Conservation (phyloP, 495 filamentous ascomycete genomes). For the Aspergillus carlsbadensis region DNA sequence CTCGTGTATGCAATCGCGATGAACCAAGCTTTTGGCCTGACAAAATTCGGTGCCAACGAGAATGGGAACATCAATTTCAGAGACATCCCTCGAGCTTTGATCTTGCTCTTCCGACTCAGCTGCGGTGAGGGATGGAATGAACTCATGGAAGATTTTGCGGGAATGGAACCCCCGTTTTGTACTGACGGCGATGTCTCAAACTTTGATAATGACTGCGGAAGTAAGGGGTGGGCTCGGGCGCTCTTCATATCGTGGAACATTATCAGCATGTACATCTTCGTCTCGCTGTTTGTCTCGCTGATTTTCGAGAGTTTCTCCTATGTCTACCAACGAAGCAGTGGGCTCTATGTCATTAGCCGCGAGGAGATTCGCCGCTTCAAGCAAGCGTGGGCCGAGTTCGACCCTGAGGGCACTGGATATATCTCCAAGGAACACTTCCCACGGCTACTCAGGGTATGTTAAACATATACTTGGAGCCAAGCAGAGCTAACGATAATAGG, state of each 20-base stretch:
- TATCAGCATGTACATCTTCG: constrained; percentile 99
- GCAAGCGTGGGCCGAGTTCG: constrained; percentile 94
- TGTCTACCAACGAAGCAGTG: constrained; percentile 92
- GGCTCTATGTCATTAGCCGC: constrained; percentile 72
- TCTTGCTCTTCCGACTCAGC: constrained; percentile 89
- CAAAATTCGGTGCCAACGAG: constrained; percentile 74
- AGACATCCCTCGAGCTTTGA: constrained; percentile 87
- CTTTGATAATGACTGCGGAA: constrained; percentile 90
- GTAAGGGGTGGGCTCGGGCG: constrained; percentile 77
- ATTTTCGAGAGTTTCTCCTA: constrained; percentile 99
- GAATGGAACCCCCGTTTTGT: constrained; percentile 73
- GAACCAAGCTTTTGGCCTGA: constrained; percentile 95
- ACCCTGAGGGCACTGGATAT: constrained; percentile 86
- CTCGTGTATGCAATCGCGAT: constrained; percentile 94
- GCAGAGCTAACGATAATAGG: constrained; percentile 33
- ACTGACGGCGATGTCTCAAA: constrained; percentile 57
- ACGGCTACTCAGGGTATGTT: constrained; percentile 72
- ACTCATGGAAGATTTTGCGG: constrained; percentile 95
- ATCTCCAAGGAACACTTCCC: constrained; percentile 93
- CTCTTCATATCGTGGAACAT: constrained; percentile 98
- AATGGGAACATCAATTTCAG: constrained; percentile 87
- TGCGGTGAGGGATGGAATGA: constrained; percentile 95
- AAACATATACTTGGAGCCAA: not conserved
- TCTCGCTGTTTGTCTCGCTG: constrained; percentile 95
- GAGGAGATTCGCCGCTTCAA: constrained; percentile 97